Percentiles rank a stretch among this genome's conserved stretches.
phyloP scores from a whole-genome alignment of 495 filamentous ascomycete species.

The Amniculicola lignicola region DNA sequence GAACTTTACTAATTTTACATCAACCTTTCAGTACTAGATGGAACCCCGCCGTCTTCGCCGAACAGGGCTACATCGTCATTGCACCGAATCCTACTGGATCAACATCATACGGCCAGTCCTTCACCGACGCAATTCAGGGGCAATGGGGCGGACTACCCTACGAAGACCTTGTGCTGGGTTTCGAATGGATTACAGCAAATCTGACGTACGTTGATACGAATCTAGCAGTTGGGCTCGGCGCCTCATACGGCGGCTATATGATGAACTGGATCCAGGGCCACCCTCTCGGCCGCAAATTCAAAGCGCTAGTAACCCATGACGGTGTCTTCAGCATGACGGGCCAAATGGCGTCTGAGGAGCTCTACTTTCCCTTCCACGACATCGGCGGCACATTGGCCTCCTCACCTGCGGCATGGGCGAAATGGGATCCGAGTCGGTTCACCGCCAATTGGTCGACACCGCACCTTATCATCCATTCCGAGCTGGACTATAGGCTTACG shows the following conservation, averaged over 20 bases:
- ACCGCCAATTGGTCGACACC: slow-evolving; percentile 78
- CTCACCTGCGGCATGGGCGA: slow-evolving; percentile 66
- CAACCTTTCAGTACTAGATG: slow-evolving; percentile 82
- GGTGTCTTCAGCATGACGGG: slow-evolving; percentile 78
- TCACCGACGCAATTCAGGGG: slow-evolving; percentile 70
- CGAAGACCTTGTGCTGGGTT: slow-evolving; percentile 73
- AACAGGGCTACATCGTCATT: slow-evolving; percentile 86
- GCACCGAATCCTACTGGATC: slow-evolving; percentile 86
- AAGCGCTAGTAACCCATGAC: slow-evolving; percentile 87
- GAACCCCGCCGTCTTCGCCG: slow-evolving; percentile 89
- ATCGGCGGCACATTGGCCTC: slow-evolving; percentile 75
- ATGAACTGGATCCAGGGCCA: slow-evolving; percentile 75
- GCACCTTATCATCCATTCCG: slow-evolving; percentile 84
- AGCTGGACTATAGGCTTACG: slow-evolving; percentile 85
- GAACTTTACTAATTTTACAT: too few species aligned
- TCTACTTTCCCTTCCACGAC: slow-evolving; percentile 85
- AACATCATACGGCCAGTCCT: slow-evolving; percentile 78
- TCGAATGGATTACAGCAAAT: slow-evolving; percentile 71
- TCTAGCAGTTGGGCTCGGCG: slow-evolving; percentile 77
- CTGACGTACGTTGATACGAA: slow-evolving; percentile 70
- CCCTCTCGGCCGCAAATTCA: slow-evolving; percentile 71
- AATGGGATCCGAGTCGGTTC: slow-evolving; percentile 75
- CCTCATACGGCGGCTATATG: slow-evolving; percentile 56
- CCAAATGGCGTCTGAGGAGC: slow-evolving; percentile 75
- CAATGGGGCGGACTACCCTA: slow-evolving; percentile 82